Conservation (phyloP, 495 filamentous ascomycete genomes). For the Physcia stellaris region DNA sequence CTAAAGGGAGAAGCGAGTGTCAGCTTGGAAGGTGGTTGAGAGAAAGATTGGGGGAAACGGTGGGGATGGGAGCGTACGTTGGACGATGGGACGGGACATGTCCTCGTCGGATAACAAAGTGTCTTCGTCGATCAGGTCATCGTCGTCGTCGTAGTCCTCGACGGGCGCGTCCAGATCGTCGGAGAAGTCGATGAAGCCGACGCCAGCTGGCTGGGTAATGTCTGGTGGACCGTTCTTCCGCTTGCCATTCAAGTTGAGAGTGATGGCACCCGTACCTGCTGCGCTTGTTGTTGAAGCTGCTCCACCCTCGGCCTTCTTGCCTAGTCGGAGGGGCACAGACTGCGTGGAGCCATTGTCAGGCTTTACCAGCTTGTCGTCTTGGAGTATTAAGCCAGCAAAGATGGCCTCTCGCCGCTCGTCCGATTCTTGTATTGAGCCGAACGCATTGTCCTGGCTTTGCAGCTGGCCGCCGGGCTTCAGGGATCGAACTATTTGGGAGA, state of each 20-base stretch:
- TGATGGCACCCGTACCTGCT: constrained; percentile 18
- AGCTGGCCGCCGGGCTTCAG: constrained; percentile 61
- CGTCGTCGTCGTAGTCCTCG: constrained; percentile 55
- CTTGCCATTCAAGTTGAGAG: constrained; percentile 33
- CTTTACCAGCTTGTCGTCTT: constrained; percentile 53
- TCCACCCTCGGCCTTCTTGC: constrained; percentile 31
- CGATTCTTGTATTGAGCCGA: constrained; percentile 30
- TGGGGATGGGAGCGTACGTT: constrained; percentile 45
- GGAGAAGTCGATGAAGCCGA: constrained; percentile 59
- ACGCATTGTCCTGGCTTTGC: constrained; percentile 50
- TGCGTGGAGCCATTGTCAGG: constrained; percentile 47
- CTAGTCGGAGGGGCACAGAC: constrained; percentile 60
- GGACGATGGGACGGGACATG: constrained; percentile 51
- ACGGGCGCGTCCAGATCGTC: constrained; percentile 48
- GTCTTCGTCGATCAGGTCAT: constrained; percentile 85
- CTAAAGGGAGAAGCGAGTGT: constrained; percentile 23
- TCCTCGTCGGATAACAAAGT: constrained; percentile 73
- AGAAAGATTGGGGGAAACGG: not conserved
- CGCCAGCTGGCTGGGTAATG: constrained; percentile 32
- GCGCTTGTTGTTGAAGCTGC: constrained; percentile 18
- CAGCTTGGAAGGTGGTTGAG: not conserved
- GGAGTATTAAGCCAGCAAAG: constrained; percentile 60
- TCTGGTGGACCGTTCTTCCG: constrained; percentile 19
- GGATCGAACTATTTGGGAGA: constrained; percentile 48
- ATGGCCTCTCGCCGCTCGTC: constrained; percentile 55